Conservation (phyloP, 306 rosid species). For the Cicer judaicum region DNA sequence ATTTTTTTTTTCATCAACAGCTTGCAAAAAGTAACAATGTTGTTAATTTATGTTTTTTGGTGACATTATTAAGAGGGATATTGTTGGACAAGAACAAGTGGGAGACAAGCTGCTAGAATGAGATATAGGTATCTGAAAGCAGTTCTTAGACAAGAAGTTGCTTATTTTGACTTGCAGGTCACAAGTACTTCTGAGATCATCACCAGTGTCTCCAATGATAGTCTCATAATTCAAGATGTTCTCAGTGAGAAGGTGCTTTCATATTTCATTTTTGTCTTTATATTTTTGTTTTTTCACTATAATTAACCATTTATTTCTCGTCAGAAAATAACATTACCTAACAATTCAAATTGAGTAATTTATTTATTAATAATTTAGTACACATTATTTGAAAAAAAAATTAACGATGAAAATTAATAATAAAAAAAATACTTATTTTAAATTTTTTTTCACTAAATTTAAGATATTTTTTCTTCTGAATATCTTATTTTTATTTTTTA, state of each 20-base stretch:
- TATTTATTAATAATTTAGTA: too few relatives aligned
- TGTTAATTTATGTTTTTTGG: background rate
- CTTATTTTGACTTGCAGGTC: slow-evolving; percentile 87
- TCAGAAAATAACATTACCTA: background rate
- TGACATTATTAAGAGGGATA: slow-evolving; percentile 66
- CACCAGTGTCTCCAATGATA: slow-evolving; percentile 81
- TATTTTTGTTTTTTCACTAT: background rate
- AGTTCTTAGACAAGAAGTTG: slow-evolving; percentile 90
- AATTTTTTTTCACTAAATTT: too few relatives aligned
- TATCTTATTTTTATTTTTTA: too few relatives aligned
- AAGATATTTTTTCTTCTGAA: too few relatives aligned
- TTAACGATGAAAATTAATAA: too few relatives aligned
- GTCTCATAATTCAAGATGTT: slow-evolving; percentile 78
- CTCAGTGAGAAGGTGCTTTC: slow-evolving; percentile 72
- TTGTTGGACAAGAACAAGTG: slow-evolving; percentile 97
- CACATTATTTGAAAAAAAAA: too few relatives aligned
- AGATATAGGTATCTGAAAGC: slow-evolving; percentile 79
- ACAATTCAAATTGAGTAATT: too few relatives aligned
- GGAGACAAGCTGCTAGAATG: slow-evolving; percentile 88
- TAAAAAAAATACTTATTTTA: too few relatives aligned
- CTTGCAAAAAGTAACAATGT: background rate
- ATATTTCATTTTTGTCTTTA: background rate
- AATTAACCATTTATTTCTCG: background rate
- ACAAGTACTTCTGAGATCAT: slow-evolving; percentile 89
- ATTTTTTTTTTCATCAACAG: background rate